Percentiles rank a stretch among this genome's conserved stretches.
Conservation (phyloP, 1,284 basidiomycete species). For the Moesziomyces sp. region DNA sequence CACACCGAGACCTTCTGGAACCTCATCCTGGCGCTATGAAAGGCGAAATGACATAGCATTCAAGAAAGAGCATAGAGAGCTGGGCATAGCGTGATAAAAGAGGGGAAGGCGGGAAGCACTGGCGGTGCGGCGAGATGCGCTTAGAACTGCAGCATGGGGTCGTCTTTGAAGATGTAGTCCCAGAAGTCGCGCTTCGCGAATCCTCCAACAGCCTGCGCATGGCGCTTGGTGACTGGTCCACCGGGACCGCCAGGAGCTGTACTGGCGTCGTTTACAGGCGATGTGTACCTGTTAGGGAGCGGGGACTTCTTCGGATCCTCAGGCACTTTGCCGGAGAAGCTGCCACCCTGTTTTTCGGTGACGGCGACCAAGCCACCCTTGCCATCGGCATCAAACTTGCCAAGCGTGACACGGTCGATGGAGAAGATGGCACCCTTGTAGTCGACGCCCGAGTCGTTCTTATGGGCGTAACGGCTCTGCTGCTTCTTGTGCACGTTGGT, state of each 20-base stretch:
- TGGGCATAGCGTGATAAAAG: background rate
- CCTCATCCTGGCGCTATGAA: slow-evolving; percentile 15
- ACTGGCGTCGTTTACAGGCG: no score
- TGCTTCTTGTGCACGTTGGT: slow-evolving; percentile 26
- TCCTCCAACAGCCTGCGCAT: no score
- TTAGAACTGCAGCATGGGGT: slow-evolving; percentile 9
- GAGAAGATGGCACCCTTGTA: slow-evolving; percentile 22
- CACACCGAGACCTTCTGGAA: slow-evolving; percentile 38
- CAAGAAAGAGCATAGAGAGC: background rate
- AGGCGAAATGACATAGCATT: background rate
- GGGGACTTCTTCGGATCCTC: background rate
- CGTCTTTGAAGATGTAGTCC: no score
- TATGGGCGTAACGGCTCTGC: slow-evolving; percentile 18
- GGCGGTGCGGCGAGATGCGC: background rate
- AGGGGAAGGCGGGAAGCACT: background rate
- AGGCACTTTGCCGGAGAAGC: slow-evolving; percentile 1
- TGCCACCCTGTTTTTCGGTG: background rate
- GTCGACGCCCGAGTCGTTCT: slow-evolving; percentile 17
- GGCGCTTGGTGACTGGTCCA: no score
- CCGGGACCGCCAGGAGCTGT: no score
- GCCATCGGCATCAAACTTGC: slow-evolving; percentile 15
- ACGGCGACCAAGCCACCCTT: background rate
- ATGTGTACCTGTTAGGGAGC: no score
- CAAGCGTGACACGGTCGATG: slow-evolving; percentile 30
- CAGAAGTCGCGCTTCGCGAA: slow-evolving; percentile 6